Base-by-base conservation (phyloP, 2,329 filamentous ascomycete genomes). In the Neurospora crassa region DNA sequence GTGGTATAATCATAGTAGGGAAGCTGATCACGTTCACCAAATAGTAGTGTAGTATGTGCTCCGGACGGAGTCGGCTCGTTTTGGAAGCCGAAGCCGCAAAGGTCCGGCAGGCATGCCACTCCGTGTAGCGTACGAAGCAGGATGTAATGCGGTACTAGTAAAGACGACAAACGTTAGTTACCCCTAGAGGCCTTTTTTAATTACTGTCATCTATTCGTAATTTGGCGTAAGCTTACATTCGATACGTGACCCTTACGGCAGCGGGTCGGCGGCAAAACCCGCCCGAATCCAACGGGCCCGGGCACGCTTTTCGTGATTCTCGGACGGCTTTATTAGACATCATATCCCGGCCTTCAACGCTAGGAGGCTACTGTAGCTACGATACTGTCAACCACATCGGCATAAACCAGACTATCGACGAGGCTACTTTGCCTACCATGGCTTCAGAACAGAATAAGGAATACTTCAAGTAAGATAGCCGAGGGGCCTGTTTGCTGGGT, bases 381-480 rank as follows among this genome's bases (percentile, higher is more conserved):
- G 4, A 47, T 11, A 53, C 29, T 63, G 29, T 37, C 53, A 29
- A 53, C 47, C 12, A 16, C 47, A 16, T 14, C 6, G 2, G 24
- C 20, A 5, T 53, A 2, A 29, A 14, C 20, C 12, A 29, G 20
- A 7, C 12, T 16, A 34, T 63, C 37, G 37, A 68, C 16, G 5
- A 20, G 16, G 40, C 34, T 68, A 8, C 18, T 5, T 11, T 42
- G 18, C 16, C 16, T 18, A 59, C 18, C 69, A 72, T 72, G 71
- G 67, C 73, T 14, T 71, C 72, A 3, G 68, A 59, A 11, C 73
- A 74, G 40, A 84, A 84, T 75, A 78, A 82, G 78, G 77, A 78
- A 42, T 81, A 80, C 72, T 84, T 84, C 78, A 80, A 83, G 83
- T 84, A 76, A 76, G 82, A 42, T 0, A 53, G 24, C 18, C 40